Percentiles rank a stretch among this genome's conserved stretches.
Evolutionary conservation across 805 yeast species (phyloP).

Genomic region (Yarrowia hollandica): DNA sequence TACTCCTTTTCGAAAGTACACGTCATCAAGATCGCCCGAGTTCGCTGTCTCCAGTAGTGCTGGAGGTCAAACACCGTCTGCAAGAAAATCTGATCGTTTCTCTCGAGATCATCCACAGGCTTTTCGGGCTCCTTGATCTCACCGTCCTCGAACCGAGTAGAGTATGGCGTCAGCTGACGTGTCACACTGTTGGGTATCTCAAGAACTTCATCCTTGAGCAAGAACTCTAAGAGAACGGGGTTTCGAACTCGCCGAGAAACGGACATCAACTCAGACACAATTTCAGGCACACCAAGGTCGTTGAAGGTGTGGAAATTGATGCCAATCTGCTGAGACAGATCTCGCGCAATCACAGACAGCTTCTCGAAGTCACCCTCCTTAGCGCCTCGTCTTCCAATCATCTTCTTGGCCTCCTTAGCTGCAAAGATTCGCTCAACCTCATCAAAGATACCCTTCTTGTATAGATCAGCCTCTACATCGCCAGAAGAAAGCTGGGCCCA

Average conservation of each 20-base stretch:
- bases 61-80: conserved; percentile 81
- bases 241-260: conserved; percentile 74
- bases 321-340: conserved; percentile 91
- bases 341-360: conserved; percentile 72
- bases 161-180: conserved; percentile 76
- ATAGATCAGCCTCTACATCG: conserved; percentile 57
- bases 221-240: conserved; percentile 76
- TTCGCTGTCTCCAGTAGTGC: conserved; percentile 89
- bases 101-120: conserved; percentile 72
- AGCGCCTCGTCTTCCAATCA: conserved; percentile 47
- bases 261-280: conserved; percentile 67
- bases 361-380: conserved; percentile 48
- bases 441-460: conserved; percentile 73
- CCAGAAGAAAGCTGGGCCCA: conserved; percentile 66
- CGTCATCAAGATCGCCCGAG: conserved; percentile 73
- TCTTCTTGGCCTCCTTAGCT: conserved; percentile 66
- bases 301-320: conserved; percentile 84
- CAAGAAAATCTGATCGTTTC: conserved; percentile 83
- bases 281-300: conserved; percentile 57
- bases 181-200: conserved; percentile 73
- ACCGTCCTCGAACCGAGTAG: conserved; percentile 60
- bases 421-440: conserved; percentile 87
- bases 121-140: conserved; percentile 52
- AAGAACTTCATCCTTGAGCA: conserved; percentile 69
- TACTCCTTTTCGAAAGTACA: conserved; percentile 78